Evolutionary conservation across 140 eudicot genomes (phyloP).

Genomic region (Anethum foeniculum): DNA sequence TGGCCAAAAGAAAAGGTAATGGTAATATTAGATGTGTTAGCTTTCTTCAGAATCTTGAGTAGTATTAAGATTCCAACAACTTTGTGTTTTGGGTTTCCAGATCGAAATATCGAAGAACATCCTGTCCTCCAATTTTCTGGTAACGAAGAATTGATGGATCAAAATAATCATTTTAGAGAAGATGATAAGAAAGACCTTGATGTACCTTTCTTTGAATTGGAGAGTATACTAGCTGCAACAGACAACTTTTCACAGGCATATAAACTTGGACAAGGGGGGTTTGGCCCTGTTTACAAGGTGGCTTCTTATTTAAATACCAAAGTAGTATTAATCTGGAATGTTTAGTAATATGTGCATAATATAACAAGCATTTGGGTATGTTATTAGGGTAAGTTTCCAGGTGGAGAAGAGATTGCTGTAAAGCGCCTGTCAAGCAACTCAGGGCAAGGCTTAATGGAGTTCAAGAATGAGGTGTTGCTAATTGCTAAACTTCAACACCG

Average conservation of each 20-base stretch:
- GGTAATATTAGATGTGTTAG: neutral
- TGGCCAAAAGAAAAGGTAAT: constrained; percentile 2
- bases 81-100: neutral
- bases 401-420: constrained; percentile 4
- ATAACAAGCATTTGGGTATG: neutral
- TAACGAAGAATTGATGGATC: neutral
- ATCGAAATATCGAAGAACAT: neutral
- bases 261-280: constrained; percentile 7
- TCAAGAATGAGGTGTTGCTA: neutral
- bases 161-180: neutral
- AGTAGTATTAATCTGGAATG: neutral
- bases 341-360: neutral
- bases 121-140: neutral
- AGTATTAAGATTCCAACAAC: neutral
- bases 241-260: constrained; percentile 4
- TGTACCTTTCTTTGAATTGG: constrained; percentile 2
- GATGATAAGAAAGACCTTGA: neutral
- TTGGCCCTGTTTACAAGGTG: constrained; percentile 6
- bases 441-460: constrained; percentile 3
- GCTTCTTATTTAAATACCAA: neutral
- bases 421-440: constrained; percentile 4
- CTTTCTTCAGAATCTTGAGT: neutral
- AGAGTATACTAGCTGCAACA: constrained; percentile 1
- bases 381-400: neutral
- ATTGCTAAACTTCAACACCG: constrained; percentile 10